Conservation (phyloP, 805 yeast species). For the Yarrowia sp. region DNA sequence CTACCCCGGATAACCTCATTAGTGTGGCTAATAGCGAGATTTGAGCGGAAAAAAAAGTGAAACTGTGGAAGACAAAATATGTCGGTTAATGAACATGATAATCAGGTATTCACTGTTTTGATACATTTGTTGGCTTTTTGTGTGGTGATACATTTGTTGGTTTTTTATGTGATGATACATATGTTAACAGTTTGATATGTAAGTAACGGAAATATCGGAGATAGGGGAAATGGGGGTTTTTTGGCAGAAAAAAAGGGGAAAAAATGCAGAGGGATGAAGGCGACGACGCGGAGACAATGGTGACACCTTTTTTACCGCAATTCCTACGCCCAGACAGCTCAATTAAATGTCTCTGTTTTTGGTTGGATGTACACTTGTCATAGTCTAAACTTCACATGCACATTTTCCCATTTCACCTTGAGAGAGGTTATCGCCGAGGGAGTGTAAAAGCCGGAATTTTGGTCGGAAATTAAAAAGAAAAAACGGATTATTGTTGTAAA, state of each 20-base stretch:
- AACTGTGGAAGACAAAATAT: too few species aligned
- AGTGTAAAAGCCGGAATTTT: not conserved
- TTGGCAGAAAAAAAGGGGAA: not conserved
- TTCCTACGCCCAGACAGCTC: not conserved
- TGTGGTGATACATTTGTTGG: too few species aligned
- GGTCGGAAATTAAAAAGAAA: not conserved
- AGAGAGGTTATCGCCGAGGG: not conserved
- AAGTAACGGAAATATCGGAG: not conserved
- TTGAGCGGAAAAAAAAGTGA: not conserved
- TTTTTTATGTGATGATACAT: too few species aligned
- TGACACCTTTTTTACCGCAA: not conserved
- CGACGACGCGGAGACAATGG: too few species aligned
- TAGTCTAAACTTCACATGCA: conserved; percentile 16
- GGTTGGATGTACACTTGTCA: too few species aligned
- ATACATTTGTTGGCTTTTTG: not conserved
- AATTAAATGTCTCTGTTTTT: not conserved
- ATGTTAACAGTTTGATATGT: too few species aligned
- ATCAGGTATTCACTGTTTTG: too few species aligned
- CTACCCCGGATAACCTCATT: not conserved
- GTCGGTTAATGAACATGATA: too few species aligned
- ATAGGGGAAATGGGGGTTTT: not conserved
- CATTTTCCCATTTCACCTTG: too few species aligned
- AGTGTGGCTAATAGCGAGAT: not conserved
- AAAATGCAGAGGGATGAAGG: too few species aligned
- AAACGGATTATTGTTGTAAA: too few species aligned